phyloP scores from a whole-genome alignment of 1,139 yeast species.

The Debaryomyces fabryi region DNA sequence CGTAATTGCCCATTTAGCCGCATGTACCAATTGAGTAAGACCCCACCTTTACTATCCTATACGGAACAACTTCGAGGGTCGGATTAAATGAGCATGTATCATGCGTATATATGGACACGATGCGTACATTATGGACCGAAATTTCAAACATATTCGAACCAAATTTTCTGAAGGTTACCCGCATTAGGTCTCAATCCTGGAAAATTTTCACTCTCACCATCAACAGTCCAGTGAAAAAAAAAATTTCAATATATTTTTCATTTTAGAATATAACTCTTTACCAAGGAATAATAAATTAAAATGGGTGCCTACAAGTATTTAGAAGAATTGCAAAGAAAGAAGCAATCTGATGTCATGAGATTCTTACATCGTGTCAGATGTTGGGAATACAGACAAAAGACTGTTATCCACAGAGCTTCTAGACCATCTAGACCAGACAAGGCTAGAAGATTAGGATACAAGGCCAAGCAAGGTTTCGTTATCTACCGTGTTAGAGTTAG shows the following conservation, averaged over 20 bases:
- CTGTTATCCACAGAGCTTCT: slow-evolving; percentile 97
- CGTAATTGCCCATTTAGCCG: no score
- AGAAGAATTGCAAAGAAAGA: slow-evolving; percentile 99
- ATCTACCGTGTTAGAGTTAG: slow-evolving; percentile 99
- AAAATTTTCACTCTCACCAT: slow-evolving; percentile 10
- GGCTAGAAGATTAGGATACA: slow-evolving; percentile 99
- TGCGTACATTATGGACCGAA: not conserved
- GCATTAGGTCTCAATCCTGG: not conserved
- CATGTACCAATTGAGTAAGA: no score
- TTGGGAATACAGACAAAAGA: slow-evolving; percentile 99
- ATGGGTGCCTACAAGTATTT: slow-evolving; percentile 99
- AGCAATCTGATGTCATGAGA: slow-evolving; percentile 99
- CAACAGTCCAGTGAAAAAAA: slow-evolving; percentile 1
- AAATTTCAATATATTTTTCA: not conserved
- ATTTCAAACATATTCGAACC: not conserved
- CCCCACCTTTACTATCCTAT: no score
- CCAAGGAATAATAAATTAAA: slow-evolving; percentile 21
- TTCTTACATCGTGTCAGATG: slow-evolving; percentile 99
- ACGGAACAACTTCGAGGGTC: no score
- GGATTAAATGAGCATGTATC: no score
- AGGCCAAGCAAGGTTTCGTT: slow-evolving; percentile 99
- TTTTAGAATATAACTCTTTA: not conserved
- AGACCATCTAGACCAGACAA: slow-evolving; percentile 99
- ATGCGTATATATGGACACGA: not conserved
- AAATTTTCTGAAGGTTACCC: slow-evolving; percentile 1